phyloP scores from a whole-genome alignment of 129 eudicot genomes.

The Tagetes erecta region DNA sequence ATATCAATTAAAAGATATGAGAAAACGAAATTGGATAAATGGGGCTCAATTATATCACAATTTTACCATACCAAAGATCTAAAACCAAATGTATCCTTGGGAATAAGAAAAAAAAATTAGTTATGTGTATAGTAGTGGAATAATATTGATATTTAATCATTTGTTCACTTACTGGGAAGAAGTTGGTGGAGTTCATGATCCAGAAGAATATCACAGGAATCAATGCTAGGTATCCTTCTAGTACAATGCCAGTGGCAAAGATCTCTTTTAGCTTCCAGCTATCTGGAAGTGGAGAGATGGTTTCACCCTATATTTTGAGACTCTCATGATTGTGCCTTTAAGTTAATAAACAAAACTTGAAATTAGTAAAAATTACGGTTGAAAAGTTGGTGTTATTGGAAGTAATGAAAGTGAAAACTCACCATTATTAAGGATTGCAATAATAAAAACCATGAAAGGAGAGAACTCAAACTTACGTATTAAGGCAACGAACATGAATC shows the following conservation, averaged over 20 bases:
- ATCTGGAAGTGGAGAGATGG: slow-evolving; percentile 96
- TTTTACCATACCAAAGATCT: too few species aligned
- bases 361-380: not conserved
- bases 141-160: not conserved
- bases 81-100: slow-evolving; percentile 69
- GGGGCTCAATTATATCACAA: too few species aligned
- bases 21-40: too few species aligned
- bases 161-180: slow-evolving; percentile 63
- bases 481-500: slow-evolving; percentile 93
- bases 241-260: slow-evolving; percentile 92
- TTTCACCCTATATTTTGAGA: slow-evolving; percentile 94
- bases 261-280: too few species aligned
- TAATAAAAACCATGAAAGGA: slow-evolving; percentile 98
- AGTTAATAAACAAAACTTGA: not conserved
- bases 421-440: slow-evolving; percentile 94
- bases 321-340: slow-evolving; percentile 93
- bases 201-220: slow-evolving; percentile 98
- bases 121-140: not conserved
- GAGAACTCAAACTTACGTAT: slow-evolving; percentile 95
- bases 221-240: slow-evolving; percentile 86
- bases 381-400: not conserved
- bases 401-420: slow-evolving; percentile 22
- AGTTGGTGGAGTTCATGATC: slow-evolving; percentile 74
- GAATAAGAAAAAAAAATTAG: slow-evolving; percentile 4
- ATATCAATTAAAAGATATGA: too few species aligned